A percentile compares a stretch with the other conserved stretches of the same genome.
phyloP scores from a whole-genome alignment of 2,329 filamentous ascomycete genomes.

The Ophiocordyceps australis region DNA sequence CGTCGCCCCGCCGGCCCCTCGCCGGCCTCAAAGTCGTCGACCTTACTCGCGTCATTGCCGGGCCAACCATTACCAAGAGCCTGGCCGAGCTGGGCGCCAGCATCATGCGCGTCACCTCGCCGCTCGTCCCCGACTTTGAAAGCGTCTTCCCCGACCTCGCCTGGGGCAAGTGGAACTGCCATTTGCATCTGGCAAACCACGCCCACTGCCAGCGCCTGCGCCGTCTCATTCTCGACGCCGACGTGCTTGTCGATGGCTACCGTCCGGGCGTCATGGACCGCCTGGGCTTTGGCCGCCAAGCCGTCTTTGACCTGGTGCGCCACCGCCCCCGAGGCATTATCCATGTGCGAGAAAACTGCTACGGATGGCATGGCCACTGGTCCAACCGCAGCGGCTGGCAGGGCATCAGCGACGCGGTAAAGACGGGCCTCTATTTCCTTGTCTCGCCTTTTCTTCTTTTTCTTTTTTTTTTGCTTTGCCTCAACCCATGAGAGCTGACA shows the following conservation, averaged over 20 bases:
- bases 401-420: slow-evolving; percentile 27
- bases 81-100: slow-evolving; percentile 55
- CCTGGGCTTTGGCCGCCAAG: background rate
- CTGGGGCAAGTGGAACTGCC: slow-evolving; percentile 45
- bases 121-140: slow-evolving; percentile 42
- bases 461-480: background rate
- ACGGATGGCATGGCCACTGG: slow-evolving; percentile 30
- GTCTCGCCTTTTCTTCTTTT: no score
- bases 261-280: slow-evolving; percentile 26
- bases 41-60: slow-evolving; percentile 54
- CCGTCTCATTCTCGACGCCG: slow-evolving; percentile 34
- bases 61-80: slow-evolving; percentile 46
- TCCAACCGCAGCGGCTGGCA: slow-evolving; percentile 29
- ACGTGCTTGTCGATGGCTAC: slow-evolving; percentile 47
- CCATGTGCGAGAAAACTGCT: slow-evolving; percentile 31
- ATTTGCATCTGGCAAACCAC: slow-evolving; percentile 36
- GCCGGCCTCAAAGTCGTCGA: slow-evolving; percentile 51
- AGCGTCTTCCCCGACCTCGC: slow-evolving; percentile 50
- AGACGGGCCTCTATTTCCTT: no score
- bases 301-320: background rate
- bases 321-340: slow-evolving; percentile 8
- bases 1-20: slow-evolving; percentile 12
- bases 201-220: slow-evolving; percentile 33
- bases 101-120: slow-evolving; percentile 50
- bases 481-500: background rate